Evolutionary conservation across 2,329 filamentous ascomycete species (phyloP), one percentile per base, ranked within the genome.

Genomic region (Colletotrichum gloeosporioides): DNA sequence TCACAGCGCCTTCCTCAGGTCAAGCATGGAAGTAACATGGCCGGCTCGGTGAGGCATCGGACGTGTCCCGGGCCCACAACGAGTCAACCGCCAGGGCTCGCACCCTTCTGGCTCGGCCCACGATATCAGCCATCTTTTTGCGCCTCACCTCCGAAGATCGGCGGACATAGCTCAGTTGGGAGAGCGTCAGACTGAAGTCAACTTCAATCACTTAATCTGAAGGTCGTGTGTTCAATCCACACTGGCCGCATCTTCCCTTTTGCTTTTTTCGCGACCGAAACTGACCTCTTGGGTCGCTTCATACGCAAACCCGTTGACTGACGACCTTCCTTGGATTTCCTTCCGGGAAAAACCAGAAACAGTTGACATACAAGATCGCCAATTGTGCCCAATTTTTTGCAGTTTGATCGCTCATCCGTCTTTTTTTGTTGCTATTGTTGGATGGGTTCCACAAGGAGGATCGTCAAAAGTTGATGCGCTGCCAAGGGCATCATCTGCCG

Each of bases 141-240:
- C 2, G 0, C 0, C 1, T 36, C 1, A 2, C 4, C 15, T 44
- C 12, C 34, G 44, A 61, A 44, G 31, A 69, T 61, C 34, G 53
- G 67, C 67, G 67, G 67, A 61, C 67, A 69, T 69, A 61, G 67
- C 67, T 69, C 67, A 69, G 66, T 61, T 44, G 66, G 66, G 53
- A 61, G 66, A 69, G 66, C 66, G 66, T 69, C 66, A 39, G 36
- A 39, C 36, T 39, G 36, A 39, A 39, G 36, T 39, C 2, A 39
- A 39, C 36, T 39, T 39, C 36, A 18, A 9, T 39, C 36, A 18
- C 36, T 39, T 18, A 39, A 39, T 39, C 36, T 39, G 36, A 39
- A 39, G 36, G 36, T 39, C 36, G 36, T 39, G 16, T 39, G 36
- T 39, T 39, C 36, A 39, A 39, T 39, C 53, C 66, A 69, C 67